Conservation (phyloP, 352 stramenopile species). For the Thraustotheca clavata region DNA sequence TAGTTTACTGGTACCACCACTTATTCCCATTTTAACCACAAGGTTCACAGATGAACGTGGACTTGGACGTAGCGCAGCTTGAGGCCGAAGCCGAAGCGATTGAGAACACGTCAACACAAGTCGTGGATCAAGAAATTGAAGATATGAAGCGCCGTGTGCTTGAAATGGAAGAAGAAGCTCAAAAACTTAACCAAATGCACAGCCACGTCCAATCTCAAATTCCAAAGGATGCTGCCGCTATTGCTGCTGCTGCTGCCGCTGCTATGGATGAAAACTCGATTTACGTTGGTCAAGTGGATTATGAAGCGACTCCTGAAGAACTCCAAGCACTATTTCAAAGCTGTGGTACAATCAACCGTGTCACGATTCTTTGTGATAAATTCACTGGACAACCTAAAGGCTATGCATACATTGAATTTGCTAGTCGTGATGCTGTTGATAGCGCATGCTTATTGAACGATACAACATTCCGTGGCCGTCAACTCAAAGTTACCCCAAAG, state of each 20-base stretch:
- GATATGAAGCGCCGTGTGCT: slow-evolving; percentile 77
- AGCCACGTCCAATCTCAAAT: slow-evolving; percentile 74
- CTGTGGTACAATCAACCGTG: slow-evolving; percentile 95
- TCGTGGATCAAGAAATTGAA: slow-evolving; percentile 62
- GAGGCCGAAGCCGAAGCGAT: slow-evolving; percentile 35
- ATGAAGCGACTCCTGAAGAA: slow-evolving; percentile 93
- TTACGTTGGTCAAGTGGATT: slow-evolving; percentile 97
- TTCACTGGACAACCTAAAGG: slow-evolving; percentile 93
- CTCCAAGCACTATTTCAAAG: slow-evolving; percentile 94
- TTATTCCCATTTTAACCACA: not conserved
- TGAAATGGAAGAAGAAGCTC: slow-evolving; percentile 78
- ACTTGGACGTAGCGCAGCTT: slow-evolving; percentile 42
- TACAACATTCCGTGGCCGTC: slow-evolving; percentile 85
- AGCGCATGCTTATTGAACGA: slow-evolving; percentile 88
- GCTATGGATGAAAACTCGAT: slow-evolving; percentile 76
- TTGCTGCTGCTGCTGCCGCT: slow-evolving; percentile 25
- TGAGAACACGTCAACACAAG: slow-evolving; percentile 13
- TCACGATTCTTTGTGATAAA: slow-evolving; percentile 98
- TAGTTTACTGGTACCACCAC: not conserved
- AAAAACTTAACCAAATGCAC: slow-evolving; percentile 77
- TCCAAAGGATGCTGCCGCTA: slow-evolving; percentile 39
- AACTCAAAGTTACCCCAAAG: slow-evolving; percentile 88
- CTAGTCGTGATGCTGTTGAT: slow-evolving; percentile 77
- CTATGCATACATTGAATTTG: slow-evolving; percentile 93
- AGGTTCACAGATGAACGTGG: slow-evolving; percentile 24